Percentiles rank a stretch among this genome's conserved stretches.
phyloP scores from a whole-genome alignment of 2,329 filamentous ascomycete species.

The Cladosporium sphaerospermum region DNA sequence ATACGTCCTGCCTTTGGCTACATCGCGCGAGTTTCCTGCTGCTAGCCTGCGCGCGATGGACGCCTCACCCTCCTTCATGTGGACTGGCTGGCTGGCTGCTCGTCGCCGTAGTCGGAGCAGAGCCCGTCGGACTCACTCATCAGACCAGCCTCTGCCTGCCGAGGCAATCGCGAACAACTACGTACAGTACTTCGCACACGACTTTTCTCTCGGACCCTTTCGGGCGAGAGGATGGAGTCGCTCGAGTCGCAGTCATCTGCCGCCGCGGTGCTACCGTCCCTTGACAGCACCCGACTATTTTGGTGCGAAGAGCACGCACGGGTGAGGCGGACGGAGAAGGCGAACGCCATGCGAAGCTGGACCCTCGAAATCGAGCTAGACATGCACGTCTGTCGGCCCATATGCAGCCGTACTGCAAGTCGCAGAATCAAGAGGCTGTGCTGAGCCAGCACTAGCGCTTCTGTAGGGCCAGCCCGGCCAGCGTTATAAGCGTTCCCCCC shows the following conservation, averaged over 20 bases:
- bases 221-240: conserved; percentile 5
- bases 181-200: neutral
- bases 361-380: conserved; percentile 8
- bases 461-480: conserved; percentile 5
- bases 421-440: conserved; percentile 12
- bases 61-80: too few species aligned
- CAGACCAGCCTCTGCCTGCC: neutral
- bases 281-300: conserved; percentile 1
- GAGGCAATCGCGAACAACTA: neutral
- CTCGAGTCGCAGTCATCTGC: neutral
- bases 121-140: neutral
- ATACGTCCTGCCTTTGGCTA: neutral
- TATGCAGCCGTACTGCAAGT: conserved; percentile 9
- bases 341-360: conserved; percentile 5
- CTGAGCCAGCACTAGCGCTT: neutral
- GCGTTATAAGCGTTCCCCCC: conserved; percentile 10
- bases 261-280: conserved; percentile 6
- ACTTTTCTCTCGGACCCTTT: neutral
- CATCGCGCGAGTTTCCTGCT: neutral
- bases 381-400: conserved; percentile 4
- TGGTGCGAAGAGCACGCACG: conserved; percentile 1
- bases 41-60: too few species aligned
- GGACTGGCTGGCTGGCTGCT: too few species aligned
- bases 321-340: conserved; percentile 9
- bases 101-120: neutral